A percentile compares a stretch with the other conserved stretches of the same genome.
phyloP scores from a whole-genome alignment of 495 filamentous ascomycete genomes.

The Xylaria flabelliformis region DNA sequence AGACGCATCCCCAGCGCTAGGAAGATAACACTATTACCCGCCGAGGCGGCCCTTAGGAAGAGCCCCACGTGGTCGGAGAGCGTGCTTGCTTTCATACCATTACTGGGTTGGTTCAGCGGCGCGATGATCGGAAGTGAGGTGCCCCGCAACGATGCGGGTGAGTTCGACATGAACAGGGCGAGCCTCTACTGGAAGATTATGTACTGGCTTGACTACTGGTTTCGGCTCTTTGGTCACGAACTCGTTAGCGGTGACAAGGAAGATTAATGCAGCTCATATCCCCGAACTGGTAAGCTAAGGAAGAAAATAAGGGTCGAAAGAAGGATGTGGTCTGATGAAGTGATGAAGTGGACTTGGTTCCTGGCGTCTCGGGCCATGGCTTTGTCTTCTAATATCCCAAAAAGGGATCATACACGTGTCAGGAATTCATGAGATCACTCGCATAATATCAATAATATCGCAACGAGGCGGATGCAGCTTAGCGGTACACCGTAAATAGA shows the following conservation, averaged over 20 bases:
- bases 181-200: constrained; percentile 77
- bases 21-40: constrained; percentile 56
- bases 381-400: not conserved
- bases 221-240: constrained; percentile 57
- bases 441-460: not conserved
- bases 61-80: constrained; percentile 62
- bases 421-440: not conserved
- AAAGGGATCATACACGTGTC: not conserved
- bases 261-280: constrained; percentile 37
- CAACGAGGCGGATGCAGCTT: not conserved
- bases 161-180: constrained; percentile 77
- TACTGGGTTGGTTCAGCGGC: constrained; percentile 72
- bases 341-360: not conserved
- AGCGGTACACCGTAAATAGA: not conserved
- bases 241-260: constrained; percentile 58
- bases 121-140: constrained; percentile 82
- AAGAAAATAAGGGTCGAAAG: not conserved
- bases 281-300: not conserved
- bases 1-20: constrained; percentile 54
- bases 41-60: constrained; percentile 68
- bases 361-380: not conserved
- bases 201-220: constrained; percentile 56
- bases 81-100: constrained; percentile 64
- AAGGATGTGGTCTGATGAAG: not conserved
- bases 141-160: constrained; percentile 77